Evolutionary conservation across 1,284 basidiomycete species (phyloP), one percentile per base, ranked within the genome.

Genomic region (Wolfiporia cocos): DNA sequence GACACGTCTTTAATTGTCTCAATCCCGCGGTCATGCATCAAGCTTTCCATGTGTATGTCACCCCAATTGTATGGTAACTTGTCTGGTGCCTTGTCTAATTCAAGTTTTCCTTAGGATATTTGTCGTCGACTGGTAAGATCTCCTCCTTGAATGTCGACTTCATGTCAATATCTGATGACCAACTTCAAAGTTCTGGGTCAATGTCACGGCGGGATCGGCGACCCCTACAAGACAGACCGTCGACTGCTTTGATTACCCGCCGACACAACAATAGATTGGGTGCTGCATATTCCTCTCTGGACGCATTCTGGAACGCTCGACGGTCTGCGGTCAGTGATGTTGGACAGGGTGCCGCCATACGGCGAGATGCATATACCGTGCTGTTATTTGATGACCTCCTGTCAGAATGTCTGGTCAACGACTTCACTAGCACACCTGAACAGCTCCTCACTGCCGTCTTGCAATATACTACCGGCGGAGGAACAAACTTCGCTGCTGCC

Each of bases 351-450:
- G 56, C 51, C 3, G 56, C 41, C 10, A 41, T 49, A 5, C 67
- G 74, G 11, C 62, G 73, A 28, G 79, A 82, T 44, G 65, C 79
- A 2, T 82, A 82, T 49, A 76, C 71, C 18, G 65, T 81, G 34
- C 49, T 81, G 18, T 52, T 80, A 11, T 82, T 81, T 50, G 58
- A 75, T 39, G 41, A 61, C 12, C 18, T 3, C 0, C 47, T 63
- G 2, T 36, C 33, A 3, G 51, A 45, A 2, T 57, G 61, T 3
- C 50, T 74, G 26, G 49, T 51, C 18, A 76, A 81, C 44, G 74
- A 83, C 48, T 72, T 76, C 44, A 54, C 59, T 0, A 71, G 71
- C 31, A 56, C 67, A 2, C 70, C 79, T 0, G 67, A 73, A 15
- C 52, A 69, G 10, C 56, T 82, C 3, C 51, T 82, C 11, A 54